Percentiles rank a stretch among this genome's conserved stretches.
phyloP scores from a whole-genome alignment of 768 basidiomycete species.

The Russula sp. region DNA sequence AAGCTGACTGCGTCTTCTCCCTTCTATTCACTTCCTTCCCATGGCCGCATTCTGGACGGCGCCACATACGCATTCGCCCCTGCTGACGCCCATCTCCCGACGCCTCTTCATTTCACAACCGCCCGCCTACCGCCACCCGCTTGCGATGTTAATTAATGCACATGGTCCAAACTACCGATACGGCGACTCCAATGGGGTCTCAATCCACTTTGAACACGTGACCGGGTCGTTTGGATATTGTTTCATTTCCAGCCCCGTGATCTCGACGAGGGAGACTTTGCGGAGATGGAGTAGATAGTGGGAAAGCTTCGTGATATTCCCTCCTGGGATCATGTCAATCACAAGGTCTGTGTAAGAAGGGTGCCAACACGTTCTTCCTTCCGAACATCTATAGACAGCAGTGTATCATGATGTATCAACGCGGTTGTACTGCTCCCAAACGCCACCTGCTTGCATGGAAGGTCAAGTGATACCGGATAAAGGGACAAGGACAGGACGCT shows the following conservation, averaged over 20 bases:
- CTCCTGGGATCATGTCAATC: not conserved
- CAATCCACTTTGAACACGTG: not conserved
- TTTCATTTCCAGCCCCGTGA: constrained; percentile 66
- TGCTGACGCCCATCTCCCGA: constrained; percentile 11
- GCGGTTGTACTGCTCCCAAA: not conserved
- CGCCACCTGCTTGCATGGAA: not conserved
- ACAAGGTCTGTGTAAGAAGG: not conserved
- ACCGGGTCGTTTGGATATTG: not conserved
- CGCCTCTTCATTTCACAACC: not conserved
- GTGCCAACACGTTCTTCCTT: not conserved
- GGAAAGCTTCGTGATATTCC: not conserved
- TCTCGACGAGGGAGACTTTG: constrained; percentile 89
- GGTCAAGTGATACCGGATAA: constrained; percentile 7
- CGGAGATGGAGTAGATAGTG: constrained; percentile 52
- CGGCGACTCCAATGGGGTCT: not conserved
- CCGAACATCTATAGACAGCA: not conserved
- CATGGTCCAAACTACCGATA: not conserved
- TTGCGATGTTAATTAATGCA: not conserved
- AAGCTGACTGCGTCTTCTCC: constrained; percentile 10
- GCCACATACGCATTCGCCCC: constrained; percentile 14
- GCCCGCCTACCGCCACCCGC: not conserved
- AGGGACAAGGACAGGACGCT: not conserved
- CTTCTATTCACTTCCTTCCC: constrained; percentile 9
- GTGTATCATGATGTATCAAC: not conserved
- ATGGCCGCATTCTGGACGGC: constrained; percentile 9